A percentile compares a stretch with the other conserved stretches of the same genome.
These are phyloP conservation scores for Lachancea mirantina DNA, from an alignment of 805 yeast species.

Conservation along the genomic window DNA sequence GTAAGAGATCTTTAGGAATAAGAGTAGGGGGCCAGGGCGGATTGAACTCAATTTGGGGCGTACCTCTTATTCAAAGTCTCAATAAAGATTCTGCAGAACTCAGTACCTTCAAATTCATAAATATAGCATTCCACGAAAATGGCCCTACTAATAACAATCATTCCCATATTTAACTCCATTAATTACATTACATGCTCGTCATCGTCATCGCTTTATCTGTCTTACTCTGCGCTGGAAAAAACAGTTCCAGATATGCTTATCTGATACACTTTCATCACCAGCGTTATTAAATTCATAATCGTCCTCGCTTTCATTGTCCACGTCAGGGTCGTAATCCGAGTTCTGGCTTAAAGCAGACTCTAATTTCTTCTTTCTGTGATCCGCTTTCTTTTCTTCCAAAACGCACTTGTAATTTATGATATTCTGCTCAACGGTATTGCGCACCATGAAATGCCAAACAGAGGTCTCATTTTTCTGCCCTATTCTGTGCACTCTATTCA, in stretches of 20 bases:
- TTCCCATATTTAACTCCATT: no score
- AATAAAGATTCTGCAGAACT: no score
- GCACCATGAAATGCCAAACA: conserved; percentile 87
- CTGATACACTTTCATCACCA: conserved; percentile 24
- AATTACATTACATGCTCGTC: no score
- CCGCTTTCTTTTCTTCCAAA: conserved; percentile 18
- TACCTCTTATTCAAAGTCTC: no score
- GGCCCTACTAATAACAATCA: no score
- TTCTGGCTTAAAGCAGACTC: conserved; percentile 3
- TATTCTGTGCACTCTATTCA: conserved; percentile 84
- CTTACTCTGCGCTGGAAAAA: conserved; percentile 25
- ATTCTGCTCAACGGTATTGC: conserved; percentile 82
- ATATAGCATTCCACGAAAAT: no score
- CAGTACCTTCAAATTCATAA: no score
- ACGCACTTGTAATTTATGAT: conserved; percentile 42
- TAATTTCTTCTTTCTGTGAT: conserved; percentile 1
- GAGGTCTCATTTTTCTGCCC: conserved; percentile 78
- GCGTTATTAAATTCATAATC: conserved; percentile 23
- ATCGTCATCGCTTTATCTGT: no score
- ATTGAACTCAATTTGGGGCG: no score
- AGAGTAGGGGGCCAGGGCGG: no score
- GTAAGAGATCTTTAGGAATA: no score
- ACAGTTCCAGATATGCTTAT: conserved; percentile 28
- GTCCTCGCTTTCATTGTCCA: conserved; percentile 15
- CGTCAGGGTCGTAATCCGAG: conserved; percentile 4